Base-by-base conservation (phyloP, 1,284 basidiomycete genomes). In the Rhodotorula sp. region DNA sequence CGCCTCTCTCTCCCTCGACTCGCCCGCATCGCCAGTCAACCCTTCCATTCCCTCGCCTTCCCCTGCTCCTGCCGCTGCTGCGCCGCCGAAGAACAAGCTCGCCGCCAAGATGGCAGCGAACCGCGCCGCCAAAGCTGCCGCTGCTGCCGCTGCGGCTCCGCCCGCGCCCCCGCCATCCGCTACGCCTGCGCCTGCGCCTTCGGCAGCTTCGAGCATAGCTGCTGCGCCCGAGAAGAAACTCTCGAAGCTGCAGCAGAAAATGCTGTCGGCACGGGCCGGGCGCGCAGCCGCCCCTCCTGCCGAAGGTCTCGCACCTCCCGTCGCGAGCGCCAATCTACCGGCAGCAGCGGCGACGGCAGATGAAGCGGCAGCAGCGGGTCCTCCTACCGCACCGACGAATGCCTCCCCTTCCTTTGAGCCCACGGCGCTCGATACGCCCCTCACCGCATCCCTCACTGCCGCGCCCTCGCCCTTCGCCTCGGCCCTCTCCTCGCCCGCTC, bases 161-260 rank as follows among this genome's bases (percentile, higher is more conserved):
- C 10, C 27, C 14, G 12, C 53, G 48, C 19, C 62, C 44, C 16
- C 64, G 23, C 49, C 48, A 57, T 14, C 54, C 34, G 62, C 55
- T 52, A 12, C 56, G 34, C 7, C 53, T 42, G 25, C 21, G 52
- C 21, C 87, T 68, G 83, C 90, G 12, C 87, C 88, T 2, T 56
- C 74, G 88, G 88, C 72, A 86, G 86, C 14, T 82, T 88, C 52
- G 86, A 85, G 77, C 87, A 13, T 9, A 17, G 60, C 34, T 84
- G 73, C 83, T 87, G 25, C 78, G 75, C 55, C 52, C 53, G 72
- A 76, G 44, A 82, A 85, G 77, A 83, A 84, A 8, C 79, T 85
- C 1, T 85, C 85, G 8, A 86, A 86, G 76, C 80, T 86, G 4
- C 84, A 85, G 57, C 85, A 85, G 73, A 84, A 84, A 64, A 82